Evolutionary conservation across 2,329 filamentous ascomycete species (phyloP).

Genomic region (Monilinia laxa): DNA sequence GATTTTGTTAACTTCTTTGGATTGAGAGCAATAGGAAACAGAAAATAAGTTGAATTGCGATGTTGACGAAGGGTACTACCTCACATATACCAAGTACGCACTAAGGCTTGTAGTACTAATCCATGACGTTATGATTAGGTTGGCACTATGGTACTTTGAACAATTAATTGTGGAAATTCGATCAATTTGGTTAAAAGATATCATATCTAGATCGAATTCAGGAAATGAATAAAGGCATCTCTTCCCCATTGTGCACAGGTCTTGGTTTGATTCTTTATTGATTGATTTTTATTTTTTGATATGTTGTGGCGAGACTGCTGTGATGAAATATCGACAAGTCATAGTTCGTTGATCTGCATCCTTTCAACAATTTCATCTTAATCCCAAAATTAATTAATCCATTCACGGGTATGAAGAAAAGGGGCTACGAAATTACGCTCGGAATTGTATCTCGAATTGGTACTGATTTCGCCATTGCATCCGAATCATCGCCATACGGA

Average conservation of each 20-base stretch:
- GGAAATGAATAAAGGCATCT: background rate
- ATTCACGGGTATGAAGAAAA: background rate
- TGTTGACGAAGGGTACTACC: background rate
- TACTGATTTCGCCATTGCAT: background rate
- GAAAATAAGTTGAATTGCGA: background rate
- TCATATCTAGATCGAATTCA: background rate
- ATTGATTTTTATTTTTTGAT: background rate
- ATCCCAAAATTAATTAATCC: background rate
- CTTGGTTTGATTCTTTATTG: background rate
- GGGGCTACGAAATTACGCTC: no score
- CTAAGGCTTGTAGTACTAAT: background rate
- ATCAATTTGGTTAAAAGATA: background rate
- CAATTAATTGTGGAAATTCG: background rate
- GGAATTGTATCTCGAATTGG: background rate
- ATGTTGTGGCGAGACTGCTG: no score
- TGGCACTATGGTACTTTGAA: background rate
- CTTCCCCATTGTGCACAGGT: background rate
- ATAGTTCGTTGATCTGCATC: background rate
- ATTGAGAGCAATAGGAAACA: background rate
- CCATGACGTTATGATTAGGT: conserved; percentile 16
- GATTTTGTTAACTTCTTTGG: background rate
- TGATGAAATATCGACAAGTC: background rate
- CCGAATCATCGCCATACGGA: background rate
- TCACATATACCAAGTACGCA: background rate
- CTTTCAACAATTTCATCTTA: background rate